Base-by-base conservation (phyloP, 1,139 yeast species). In the Taphrina confusa region DNA sequence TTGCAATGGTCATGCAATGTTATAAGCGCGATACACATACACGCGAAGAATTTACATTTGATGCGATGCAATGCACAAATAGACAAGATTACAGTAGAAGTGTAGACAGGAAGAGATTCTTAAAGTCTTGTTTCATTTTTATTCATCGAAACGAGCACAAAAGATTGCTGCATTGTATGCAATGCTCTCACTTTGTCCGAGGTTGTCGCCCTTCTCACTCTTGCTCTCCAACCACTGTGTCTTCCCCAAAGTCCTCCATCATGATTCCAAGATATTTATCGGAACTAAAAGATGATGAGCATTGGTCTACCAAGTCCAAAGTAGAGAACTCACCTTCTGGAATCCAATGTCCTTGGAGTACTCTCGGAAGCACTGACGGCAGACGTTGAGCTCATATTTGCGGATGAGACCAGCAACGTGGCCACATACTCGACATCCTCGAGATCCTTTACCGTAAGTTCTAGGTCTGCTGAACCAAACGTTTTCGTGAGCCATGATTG, bases 391-490 rank as follows among this genome's bases (percentile, higher is more conserved):
- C 77, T 95, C 98, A 94, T 94, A 94, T 85, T 94, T 94, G 88
- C 99, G 91, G 85, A 94, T 89, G 80, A 94, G 59, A 64, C 70
- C 89, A 84, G 98, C 98, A 74, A 90, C 80, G 92, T 92, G 97
- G 73, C 96, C 85, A 79, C 97, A 91, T 82, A 91, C 91, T 82
- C 98, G 95, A 84, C 97, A 91, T 82, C 87, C 94, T 84, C 99
- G 96, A 76, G 97, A 88, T 82, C 99, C 99, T 89, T 94, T 94
- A 82, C 98, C 98, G 89, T 84, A 91, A 81, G 87, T 91, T 88
- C 97, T 90, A 84, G 98, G 98, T 96, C 92, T 98, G 80, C 97
- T 91, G 86, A 81, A 92, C 98, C 98, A 94, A 85, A 92, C 96
- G 90, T 55, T 56, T 54, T 45, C 58, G 58, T 54, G 58, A 54